Base-by-base conservation (phyloP, 768 basidiomycete species). In the Podaxis sp. region DNA sequence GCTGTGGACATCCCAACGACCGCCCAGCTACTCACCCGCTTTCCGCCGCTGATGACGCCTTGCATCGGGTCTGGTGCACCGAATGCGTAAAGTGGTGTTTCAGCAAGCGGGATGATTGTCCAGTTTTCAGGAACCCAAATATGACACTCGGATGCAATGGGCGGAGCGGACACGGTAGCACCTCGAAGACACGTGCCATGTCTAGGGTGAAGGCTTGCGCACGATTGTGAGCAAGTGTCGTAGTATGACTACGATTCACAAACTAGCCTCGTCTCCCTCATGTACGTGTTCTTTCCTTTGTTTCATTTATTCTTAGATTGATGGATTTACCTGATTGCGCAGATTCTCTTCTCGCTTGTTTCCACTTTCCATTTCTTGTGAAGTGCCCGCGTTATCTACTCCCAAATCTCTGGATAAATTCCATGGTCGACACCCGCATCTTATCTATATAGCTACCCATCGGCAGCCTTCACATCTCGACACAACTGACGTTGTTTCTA, bases 51-150 rank as follows among this genome's bases (percentile, higher is more conserved):
- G 66, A 67, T 63, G 70, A 70, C 48, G 72, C 70, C 23, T 65
- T 66, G 42, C 73, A 74, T 64, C 67, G 64, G 40, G 63, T 67
- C 23, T 74, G 70, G 70, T 74, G 73, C 64, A 61, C 35, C 28
- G 32, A 58, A n/a, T 74, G 73, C 54, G 50, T 63, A 25, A 66
- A 64, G 11, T 72, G 61, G 61, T 74, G 73, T 59, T 67, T 61
- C 59, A 70, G 46, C 23, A 44, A 46, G 28, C 40, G 59, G 44
- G 35, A 60, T 21, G 59, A 60, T n/a, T 60, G 59, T 55, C 59
- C 59, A 37, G 2, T 47, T 4, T 25, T 54, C 21, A 44, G 47
- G 52, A 21, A 47, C n/a, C 28, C 52, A 14, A n/a, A 25, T 13
- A 47, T 36, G 59, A 46, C 46, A 36, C 42, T 37, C 25, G 52